phyloP scores from a whole-genome alignment of 176 grass and related monocot species.

The Lolium rigidum region DNA sequence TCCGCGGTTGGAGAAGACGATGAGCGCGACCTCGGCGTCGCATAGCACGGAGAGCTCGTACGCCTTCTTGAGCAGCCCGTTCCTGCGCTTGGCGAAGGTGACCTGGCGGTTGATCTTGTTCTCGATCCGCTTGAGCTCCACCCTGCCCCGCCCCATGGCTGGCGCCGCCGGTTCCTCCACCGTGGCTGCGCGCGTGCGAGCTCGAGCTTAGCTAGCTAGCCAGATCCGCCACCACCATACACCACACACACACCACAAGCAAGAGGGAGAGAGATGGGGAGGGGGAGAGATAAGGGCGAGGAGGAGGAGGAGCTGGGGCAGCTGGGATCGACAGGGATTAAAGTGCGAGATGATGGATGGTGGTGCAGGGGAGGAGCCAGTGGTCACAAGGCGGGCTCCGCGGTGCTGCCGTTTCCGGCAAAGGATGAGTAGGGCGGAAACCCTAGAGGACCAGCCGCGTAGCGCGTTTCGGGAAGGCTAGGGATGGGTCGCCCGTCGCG shows the following conservation, averaged over 20 bases:
- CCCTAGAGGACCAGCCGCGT: slow-evolving; percentile 43
- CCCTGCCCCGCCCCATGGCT: slow-evolving; percentile 56
- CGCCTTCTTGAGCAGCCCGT: slow-evolving; percentile 78
- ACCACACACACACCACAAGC: background rate
- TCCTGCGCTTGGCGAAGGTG: slow-evolving; percentile 75
- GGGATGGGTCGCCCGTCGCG: slow-evolving; percentile 15
- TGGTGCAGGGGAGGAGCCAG: slow-evolving; percentile 26
- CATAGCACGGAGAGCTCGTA: slow-evolving; percentile 87
- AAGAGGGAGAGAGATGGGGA: background rate
- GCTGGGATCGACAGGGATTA: background rate
- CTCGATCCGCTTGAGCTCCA: slow-evolving; percentile 76
- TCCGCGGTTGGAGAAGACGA: slow-evolving; percentile 82
- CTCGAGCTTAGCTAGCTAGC: background rate
- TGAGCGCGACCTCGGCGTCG: slow-evolving; percentile 78
- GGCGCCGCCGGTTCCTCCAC: slow-evolving; percentile 4
- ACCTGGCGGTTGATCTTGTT: slow-evolving; percentile 87
- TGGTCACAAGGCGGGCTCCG: slow-evolving; percentile 25
- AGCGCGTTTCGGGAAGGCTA: slow-evolving; percentile 56
- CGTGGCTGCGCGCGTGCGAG: too few relatives aligned
- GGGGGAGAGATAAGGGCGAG: background rate
- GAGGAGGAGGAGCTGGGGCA: too few relatives aligned
- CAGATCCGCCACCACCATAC: background rate
- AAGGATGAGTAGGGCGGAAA: slow-evolving; percentile 39
- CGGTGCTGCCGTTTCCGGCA: slow-evolving; percentile 49
- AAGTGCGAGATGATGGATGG: background rate